Evolutionary conservation across 148 eudicot species (phyloP).

Genomic region (Arctostaphylos glauca): DNA sequence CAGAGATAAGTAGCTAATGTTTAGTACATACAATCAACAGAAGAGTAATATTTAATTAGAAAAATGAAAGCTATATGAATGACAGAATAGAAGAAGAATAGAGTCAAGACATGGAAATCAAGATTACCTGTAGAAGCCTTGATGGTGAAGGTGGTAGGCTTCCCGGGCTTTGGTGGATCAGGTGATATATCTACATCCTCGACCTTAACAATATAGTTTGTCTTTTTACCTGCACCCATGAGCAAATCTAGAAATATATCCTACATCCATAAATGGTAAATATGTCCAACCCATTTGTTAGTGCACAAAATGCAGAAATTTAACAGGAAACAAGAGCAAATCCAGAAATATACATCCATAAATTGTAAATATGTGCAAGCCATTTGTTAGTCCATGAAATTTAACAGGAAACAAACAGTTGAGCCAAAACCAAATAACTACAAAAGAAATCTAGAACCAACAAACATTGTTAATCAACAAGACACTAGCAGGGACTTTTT

Average conservation of each 20-base stretch:
- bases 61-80: background rate
- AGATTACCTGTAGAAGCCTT: conserved; percentile 23
- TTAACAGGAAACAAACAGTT: too few relatives aligned
- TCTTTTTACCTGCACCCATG: conserved; percentile 12
- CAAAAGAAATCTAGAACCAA: background rate
- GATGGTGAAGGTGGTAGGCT: conserved; percentile 23
- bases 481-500: background rate
- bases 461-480: background rate
- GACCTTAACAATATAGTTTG: conserved; percentile 20
- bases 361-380: too few relatives aligned
- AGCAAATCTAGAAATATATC: background rate
- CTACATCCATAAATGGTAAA: background rate
- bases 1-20: background rate
- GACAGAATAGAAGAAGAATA: background rate
- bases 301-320: background rate
- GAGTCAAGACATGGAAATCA: background rate
- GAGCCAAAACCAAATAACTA: background rate
- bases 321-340: background rate
- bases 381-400: too few relatives aligned
- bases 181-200: conserved; percentile 24
- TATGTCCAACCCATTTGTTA: background rate
- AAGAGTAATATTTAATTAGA: background rate
- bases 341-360: too few relatives aligned
- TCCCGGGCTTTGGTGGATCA: conserved; percentile 19
- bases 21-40: background rate